These are phyloP conservation scores for Tolypocladium pustulatum DNA, from an alignment of 2,329 filamentous ascomycete genomes.

Conservation along the genomic window DNA sequence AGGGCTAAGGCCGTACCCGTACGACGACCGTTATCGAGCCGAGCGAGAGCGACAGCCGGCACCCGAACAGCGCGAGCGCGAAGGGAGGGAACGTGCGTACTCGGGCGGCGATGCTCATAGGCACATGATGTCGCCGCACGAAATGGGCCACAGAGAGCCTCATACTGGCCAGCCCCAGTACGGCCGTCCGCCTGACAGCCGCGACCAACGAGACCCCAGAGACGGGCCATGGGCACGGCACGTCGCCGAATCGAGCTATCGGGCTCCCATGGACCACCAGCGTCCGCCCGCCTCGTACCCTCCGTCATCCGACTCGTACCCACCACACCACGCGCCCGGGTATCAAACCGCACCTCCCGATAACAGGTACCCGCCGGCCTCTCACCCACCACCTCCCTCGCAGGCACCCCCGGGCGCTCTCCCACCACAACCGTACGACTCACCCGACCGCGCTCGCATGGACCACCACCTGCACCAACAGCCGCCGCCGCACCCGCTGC, in stretches of 20 bases:
- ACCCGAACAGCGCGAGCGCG: slow-evolving; percentile 30
- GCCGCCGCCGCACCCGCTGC: slow-evolving; percentile 21
- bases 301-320: slow-evolving; percentile 27
- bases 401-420: slow-evolving; percentile 12
- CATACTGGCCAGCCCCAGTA: slow-evolving; percentile 36
- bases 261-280: slow-evolving; percentile 28
- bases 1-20: slow-evolving; percentile 30
- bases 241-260: slow-evolving; percentile 20
- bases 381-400: slow-evolving; percentile 21
- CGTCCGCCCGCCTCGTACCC: slow-evolving; percentile 38
- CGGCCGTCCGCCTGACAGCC: slow-evolving; percentile 28
- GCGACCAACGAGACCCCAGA: slow-evolving; percentile 26
- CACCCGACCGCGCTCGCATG: slow-evolving; percentile 38
- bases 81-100: slow-evolving; percentile 35
- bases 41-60: slow-evolving; percentile 37
- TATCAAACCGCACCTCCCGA: slow-evolving; percentile 21
- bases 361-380: slow-evolving; percentile 19
- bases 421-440: slow-evolving; percentile 31
- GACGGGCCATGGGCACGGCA: slow-evolving; percentile 23
- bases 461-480: slow-evolving; percentile 25
- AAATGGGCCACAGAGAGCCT: slow-evolving; percentile 30
- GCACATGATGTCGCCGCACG: slow-evolving; percentile 25
- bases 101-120: slow-evolving; percentile 36
- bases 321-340: slow-evolving; percentile 15
- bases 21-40: slow-evolving; percentile 43